These are phyloP conservation scores for Nicotiana attenuata DNA, from an alignment of 257 asterid genomes.

Conservation along the genomic window DNA sequence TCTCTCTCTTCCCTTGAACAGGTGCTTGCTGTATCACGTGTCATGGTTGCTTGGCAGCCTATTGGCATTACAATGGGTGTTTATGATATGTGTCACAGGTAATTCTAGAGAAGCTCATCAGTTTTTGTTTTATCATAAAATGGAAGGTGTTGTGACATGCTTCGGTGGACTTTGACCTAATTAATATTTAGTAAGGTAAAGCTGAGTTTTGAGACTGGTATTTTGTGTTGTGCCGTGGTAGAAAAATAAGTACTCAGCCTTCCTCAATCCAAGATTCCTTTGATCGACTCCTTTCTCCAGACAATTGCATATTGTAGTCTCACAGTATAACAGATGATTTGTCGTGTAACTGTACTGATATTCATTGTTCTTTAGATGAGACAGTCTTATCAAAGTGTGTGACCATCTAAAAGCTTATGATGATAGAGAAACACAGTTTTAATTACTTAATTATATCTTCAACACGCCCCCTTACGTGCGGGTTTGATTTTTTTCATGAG, in stretches of 20 bases:
- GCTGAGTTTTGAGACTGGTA: not conserved
- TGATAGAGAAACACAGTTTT: no score
- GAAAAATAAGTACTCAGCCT: not conserved
- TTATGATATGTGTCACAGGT: constrained; percentile 97
- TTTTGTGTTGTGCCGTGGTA: not conserved
- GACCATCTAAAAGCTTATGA: no score
- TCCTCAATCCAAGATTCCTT: not conserved
- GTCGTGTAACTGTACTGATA: not conserved
- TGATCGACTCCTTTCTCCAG: not conserved
- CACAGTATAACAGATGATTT: not conserved
- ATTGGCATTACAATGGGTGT: constrained; percentile 98
- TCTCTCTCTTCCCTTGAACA: constrained; percentile 23
- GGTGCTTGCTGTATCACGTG: constrained; percentile 96
- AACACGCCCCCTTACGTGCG: no score
- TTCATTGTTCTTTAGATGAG: not conserved
- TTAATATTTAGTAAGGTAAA: not conserved
- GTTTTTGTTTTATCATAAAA: not conserved
- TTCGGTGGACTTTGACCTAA: not conserved
- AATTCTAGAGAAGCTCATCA: not conserved
- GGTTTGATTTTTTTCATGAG: no score
- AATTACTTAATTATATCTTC: no score
- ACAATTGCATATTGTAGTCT: not conserved
- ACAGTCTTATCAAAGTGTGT: not conserved
- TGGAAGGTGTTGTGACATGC: not conserved
- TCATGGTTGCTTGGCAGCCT: constrained; percentile 95